Percentiles rank a stretch among this genome's conserved stretches.
phyloP scores from a whole-genome alignment of 805 yeast genomes.

The Blastobotrys robertii region DNA sequence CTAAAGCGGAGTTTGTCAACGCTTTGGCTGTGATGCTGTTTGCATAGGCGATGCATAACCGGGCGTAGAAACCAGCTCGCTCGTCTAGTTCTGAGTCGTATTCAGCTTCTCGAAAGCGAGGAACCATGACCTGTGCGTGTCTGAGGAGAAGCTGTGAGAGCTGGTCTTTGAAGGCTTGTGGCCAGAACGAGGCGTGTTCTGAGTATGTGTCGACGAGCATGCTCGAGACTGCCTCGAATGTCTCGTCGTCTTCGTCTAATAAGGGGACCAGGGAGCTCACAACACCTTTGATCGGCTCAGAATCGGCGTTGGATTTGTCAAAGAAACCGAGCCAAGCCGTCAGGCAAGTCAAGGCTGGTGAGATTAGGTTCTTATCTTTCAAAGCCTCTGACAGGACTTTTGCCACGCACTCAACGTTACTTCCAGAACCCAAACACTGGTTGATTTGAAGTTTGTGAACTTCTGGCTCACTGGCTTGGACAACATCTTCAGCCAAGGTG shows the following conservation, averaged over 20 bases:
- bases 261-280: background rate
- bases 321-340: too few relatives aligned
- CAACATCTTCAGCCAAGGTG: too few relatives aligned
- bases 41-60: constrained; percentile 6
- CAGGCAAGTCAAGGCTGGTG: too few relatives aligned
- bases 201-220: constrained; percentile 1
- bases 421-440: background rate
- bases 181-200: constrained; percentile 10
- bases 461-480: too few relatives aligned
- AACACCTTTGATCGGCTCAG: background rate
- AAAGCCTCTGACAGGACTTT: background rate
- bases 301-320: too few relatives aligned
- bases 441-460: background rate
- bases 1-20: too few relatives aligned
- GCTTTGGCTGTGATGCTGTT: background rate
- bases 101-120: background rate
- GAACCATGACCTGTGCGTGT: background rate
- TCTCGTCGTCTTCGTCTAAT: background rate
- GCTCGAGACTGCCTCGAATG: background rate
- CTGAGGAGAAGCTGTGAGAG: constrained; percentile 5
- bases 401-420: background rate
- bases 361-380: too few relatives aligned
- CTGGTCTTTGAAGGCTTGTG: constrained; percentile 5
- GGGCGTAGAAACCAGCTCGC: constrained; percentile 8
- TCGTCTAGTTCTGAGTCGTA: constrained; percentile 6